Evolutionary conservation across 2,329 filamentous ascomycete species (phyloP), one percentile per base, ranked within the genome.

Genomic region (Leptosphaerulina australis): DNA sequence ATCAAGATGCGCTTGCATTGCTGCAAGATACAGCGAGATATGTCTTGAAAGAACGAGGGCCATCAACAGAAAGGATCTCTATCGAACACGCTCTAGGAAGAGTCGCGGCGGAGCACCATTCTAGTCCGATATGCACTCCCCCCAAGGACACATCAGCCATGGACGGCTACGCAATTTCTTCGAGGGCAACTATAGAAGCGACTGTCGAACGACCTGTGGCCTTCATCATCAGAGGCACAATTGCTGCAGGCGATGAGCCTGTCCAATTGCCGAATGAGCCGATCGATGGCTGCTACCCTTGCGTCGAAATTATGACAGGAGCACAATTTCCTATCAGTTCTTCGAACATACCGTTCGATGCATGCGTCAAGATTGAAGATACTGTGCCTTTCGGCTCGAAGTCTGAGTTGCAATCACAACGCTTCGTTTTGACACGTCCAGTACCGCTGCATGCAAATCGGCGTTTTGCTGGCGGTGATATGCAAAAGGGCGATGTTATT

Each of bases 91-190:
- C 51, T 15, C 5, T 54, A 24, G 51, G 46, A 36, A 36, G 46
- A 38, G 33, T 45, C 14, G 51, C 51, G 10, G 47, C 41, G 20
- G 34, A 35, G 26, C 12, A 43, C 15, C 43, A 50, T 24, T 11
- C 14, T 21, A 50, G 40, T 43, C 34, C 44, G 28, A 35, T 38
- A 30, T 45, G 43, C n/a, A 52, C 53, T 12, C 53, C 53, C 34
- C 22, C 37, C 8, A 52, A 36, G 28, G 53, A 55, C 15, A 39
- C 35, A 26, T 47, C 53, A n/a, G 48, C 48, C 11, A 47, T 45
- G 35, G 44, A 55, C 17, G 53, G 53, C 21, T 55, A 52, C 28
- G 44, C 44, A 7, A 49, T 55, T 21, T 55, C 47, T n/a, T 55
- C 51, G n/a, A 29, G 28, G 2, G 36, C 43, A 12, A 54, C 51